Base-by-base conservation (phyloP, 805 yeast genomes). In the Yueomyces sinensis region DNA sequence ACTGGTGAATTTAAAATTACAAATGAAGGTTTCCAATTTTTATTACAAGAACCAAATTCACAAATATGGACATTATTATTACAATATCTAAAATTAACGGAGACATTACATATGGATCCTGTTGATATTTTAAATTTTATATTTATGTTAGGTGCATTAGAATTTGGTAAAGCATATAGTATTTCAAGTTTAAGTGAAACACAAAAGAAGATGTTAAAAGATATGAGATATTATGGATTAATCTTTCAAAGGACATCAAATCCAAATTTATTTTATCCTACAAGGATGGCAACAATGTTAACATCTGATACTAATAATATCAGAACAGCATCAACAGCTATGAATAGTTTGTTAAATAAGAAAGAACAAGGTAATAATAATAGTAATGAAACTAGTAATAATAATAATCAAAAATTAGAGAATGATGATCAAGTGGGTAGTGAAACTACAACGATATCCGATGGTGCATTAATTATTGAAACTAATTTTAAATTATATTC, bases 81-180 rank as follows among this genome's bases (percentile, higher is more conserved):
- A 28, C 95, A 91, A 52, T 91, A 91, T 52, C 61, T 91, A 41
- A 79, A 82, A 52, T 70, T 83, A 67, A 73, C 96, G 1, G 89
- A 82, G 49, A 75, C 76, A 19, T 65, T 83, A 34, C 74, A 82
- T 49, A 83, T 87, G 94, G 94, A 91, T 58, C 86, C 95, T 0
- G 97, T 91, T 15, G 98, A 91, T 49, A 94, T 91, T 27, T 65
- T 91, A 31, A 87, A 89, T 56, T 91, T 91, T 56, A 79, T 91
- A 11, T 91, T 91, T 60, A 78, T 89, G 74, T 63, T 91, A 30
- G 97, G 97, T 5, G 82, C 95, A 2, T 63, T 91, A 34, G 96
- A 91, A 50, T 62, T 89, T 18, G 97, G 98, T 2, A 76, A 79
- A 43, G 86, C 84, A 23, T 89, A 91, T 50, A 72, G 84, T 0